Conservation (phyloP, 2,329 filamentous ascomycete species). For the Aspergillus chevalieri region DNA sequence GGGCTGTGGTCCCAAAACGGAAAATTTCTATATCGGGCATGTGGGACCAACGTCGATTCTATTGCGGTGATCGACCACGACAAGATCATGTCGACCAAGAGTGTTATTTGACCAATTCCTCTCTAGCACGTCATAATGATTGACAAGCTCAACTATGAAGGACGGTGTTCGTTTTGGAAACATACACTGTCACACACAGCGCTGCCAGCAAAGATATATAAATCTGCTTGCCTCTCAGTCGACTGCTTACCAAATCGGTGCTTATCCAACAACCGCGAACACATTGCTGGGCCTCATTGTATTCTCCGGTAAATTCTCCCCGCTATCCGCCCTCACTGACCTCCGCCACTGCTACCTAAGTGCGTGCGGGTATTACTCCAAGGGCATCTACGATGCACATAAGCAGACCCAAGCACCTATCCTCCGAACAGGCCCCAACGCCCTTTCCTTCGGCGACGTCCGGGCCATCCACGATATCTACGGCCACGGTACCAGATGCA, state of each 20-base stretch:
- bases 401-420: slow-evolving; percentile 32
- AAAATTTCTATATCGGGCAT: background rate
- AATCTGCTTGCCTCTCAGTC: background rate
- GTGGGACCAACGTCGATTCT: background rate
- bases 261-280: background rate
- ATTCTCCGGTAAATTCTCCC: slow-evolving; percentile 22
- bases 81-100: background rate
- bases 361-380: slow-evolving; percentile 36
- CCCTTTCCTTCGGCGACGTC: slow-evolving; percentile 8
- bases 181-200: background rate
- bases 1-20: background rate
- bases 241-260: background rate
- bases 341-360: slow-evolving; percentile 41
- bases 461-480: slow-evolving; percentile 31
- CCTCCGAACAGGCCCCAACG: slow-evolving; percentile 32
- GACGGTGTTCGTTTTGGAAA: background rate
- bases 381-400: slow-evolving; percentile 37
- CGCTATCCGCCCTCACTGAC: slow-evolving; percentile 39
- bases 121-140: background rate
- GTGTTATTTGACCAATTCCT: too few species aligned
- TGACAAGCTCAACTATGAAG: background rate
- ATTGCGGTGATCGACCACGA: background rate
- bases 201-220: background rate
- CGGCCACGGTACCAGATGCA: slow-evolving; percentile 30
- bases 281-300: background rate